Evolutionary conservation across 306 rosid species (phyloP), one percentile per base, ranked within the genome.

Genomic region (Citrullus mucosospermus): DNA sequence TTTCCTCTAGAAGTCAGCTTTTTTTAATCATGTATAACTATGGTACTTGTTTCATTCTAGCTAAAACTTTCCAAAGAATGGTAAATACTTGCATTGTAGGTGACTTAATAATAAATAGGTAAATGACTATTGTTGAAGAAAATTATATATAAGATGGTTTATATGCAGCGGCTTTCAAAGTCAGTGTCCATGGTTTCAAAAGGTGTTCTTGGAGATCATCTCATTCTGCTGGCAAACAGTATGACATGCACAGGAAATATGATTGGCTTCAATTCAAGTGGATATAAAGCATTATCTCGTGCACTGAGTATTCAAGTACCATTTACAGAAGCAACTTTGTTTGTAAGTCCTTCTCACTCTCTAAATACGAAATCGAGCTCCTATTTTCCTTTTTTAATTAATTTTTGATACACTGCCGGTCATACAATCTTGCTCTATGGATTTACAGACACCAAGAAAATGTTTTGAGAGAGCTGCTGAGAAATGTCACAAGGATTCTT

Each of bases 161-260:
- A 51, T 6, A 71, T 72, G 84, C 90, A 95, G 98, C 98, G 98
- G 79, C 90, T 92, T 11, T 84, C 90, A 18, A 80, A 86, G 53
- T 90, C 98, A 2, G 98, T 95, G 46, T 84, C 89, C 81, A 91
- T 82, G 95, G 97, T 92, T 81, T 91, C 97, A 4, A 92, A 95
- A 90, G 98, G 97, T 83, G 96, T 95, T 79, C 98, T 92, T 46
- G 86, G 89, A 80, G 98, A 92, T 87, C 98, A 95, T 88, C 97
- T 95, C 44, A 82, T 92, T 87, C 88, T 95, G 44, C 80, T 95
- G 75, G 98, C 93, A 30, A 89, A 90, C 80, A 92, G 98, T 57
- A 95, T 92, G 98, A 92, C 98, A 12, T 92, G 92, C 80, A 87
- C 96, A 20, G 98, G 98, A 62, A 87, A 86, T 84, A 83, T 95